Base-by-base conservation (phyloP, 1,284 basidiomycete species). In the Apiotrichum veenhuisii region DNA sequence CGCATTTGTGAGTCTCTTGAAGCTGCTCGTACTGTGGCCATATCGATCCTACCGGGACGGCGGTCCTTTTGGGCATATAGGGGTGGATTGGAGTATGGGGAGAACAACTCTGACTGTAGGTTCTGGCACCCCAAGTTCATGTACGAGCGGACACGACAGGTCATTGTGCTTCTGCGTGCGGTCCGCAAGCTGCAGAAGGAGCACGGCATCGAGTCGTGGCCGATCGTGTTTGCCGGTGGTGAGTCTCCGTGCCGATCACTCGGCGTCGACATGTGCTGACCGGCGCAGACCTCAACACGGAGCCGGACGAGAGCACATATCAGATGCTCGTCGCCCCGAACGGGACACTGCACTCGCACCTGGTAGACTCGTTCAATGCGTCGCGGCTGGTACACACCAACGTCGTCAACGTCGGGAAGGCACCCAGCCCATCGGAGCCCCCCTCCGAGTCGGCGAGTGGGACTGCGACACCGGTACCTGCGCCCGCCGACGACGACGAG, bases 101-200 rank as follows among this genome's bases (percentile, higher is more conserved):
- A n/a, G n/a, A n/a, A n/a, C 25, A 27, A 3, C 5, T 34, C 25
- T 57, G 44, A 59, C 23, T 8, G 8, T 54, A 77, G 75, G 8
- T 97, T 98, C 76, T 97, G 94, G 94, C 92, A 96, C 75, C 92
- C 93, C 9, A 85, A 82, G 87, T 91, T 88, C 70, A 83, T 84
- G 0, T 98, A 97, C 73, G 95, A 98, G 77, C 83, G 94, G 48
- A 82, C 85, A 26, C 84, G 94, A 14, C 82, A 83, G 64, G 73
- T 76, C 0, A 75, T 79, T 1, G 67, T 82, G 38, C 74, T 97
- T 1, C 69, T 88, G 26, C 84, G 88, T 33, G 86, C 87, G 66
- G 81, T 86, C 11, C 61, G 78, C 36, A 77, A 74, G 41, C 91
- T 89, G 68, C 82, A 83, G 61, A 68, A 81, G 9, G 79, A 79